phyloP scores from a whole-genome alignment of 129 eudicot species.

The Flaveria trinervia region DNA sequence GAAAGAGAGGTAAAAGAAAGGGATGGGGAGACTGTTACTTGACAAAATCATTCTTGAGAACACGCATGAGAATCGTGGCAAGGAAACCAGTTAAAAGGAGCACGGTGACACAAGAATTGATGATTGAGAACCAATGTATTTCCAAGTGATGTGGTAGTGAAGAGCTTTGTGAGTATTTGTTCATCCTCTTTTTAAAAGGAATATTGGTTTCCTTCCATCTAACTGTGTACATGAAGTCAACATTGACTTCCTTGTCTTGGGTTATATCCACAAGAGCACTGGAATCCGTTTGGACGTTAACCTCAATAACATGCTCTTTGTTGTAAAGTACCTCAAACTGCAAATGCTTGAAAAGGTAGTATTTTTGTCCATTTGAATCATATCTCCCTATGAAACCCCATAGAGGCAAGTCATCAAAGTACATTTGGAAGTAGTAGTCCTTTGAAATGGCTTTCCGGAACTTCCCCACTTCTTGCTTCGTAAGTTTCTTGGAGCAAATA shows the following conservation, averaged over 20 bases:
- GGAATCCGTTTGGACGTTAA: constrained; percentile 70
- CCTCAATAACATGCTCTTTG: constrained; percentile 74
- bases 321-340: constrained; percentile 70
- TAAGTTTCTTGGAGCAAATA: constrained; percentile 57
- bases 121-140: constrained; percentile 17
- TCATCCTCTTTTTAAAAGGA: constrained; percentile 57
- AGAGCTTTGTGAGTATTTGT: constrained; percentile 16
- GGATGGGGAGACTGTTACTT: background rate
- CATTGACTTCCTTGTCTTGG: constrained; percentile 67
- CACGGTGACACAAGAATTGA: constrained; percentile 15
- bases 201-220: constrained; percentile 61
- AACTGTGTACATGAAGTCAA: constrained; percentile 65
- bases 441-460: constrained; percentile 65
- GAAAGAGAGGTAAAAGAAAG: background rate
- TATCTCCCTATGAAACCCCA: constrained; percentile 80
- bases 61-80: constrained; percentile 16
- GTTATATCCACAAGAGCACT: constrained; percentile 35
- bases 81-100: constrained; percentile 18
- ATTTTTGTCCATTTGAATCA: constrained; percentile 59
- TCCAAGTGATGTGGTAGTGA: constrained; percentile 18
- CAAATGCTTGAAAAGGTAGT: constrained; percentile 67
- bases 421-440: constrained; percentile 84
- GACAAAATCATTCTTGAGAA: constrained; percentile 15
- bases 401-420: constrained; percentile 73
- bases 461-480: constrained; percentile 61